Conservation (phyloP, 345 rosid genomes). For the Citrus hindsii region DNA sequence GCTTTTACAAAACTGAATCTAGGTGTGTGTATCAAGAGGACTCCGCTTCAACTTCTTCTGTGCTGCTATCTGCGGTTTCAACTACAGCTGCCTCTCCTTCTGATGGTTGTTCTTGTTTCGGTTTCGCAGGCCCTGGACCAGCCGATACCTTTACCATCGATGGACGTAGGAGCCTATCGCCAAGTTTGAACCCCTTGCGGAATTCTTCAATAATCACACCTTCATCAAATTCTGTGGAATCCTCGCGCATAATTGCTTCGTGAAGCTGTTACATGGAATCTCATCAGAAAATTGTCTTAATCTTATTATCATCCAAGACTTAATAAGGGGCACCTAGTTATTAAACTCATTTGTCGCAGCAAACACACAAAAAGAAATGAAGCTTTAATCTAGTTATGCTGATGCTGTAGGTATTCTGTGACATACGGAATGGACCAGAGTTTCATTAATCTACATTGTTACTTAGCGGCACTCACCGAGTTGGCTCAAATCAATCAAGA, state of each 20-base stretch:
- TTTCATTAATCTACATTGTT: neutral
- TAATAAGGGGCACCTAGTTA: neutral
- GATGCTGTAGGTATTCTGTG: neutral
- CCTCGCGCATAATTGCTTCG: constrained; percentile 95
- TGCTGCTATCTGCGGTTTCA: constrained; percentile 15
- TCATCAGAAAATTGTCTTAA: constrained; percentile 8
- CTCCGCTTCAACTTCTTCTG: constrained; percentile 28
- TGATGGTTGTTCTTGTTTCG: constrained; percentile 33
- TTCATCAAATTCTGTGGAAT: constrained; percentile 74
- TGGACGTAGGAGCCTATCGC: constrained; percentile 83
- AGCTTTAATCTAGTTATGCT: neutral
- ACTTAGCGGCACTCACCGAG: constrained; percentile 37
- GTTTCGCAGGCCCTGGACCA: constrained; percentile 85
- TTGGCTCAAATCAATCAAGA: constrained; percentile 54
- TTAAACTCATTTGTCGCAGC: neutral
- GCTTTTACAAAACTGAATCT: constrained; percentile 43
- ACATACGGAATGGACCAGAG: neutral
- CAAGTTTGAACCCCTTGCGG: constrained; percentile 82
- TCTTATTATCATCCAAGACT: neutral
- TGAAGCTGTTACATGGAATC: constrained; percentile 53
- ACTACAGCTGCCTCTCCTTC: constrained; percentile 27
- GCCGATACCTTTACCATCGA: constrained; percentile 98
- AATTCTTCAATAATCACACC: constrained; percentile 78
- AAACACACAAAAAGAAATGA: neutral
- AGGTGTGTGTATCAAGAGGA: constrained; percentile 30